Percentiles rank a stretch among this genome's conserved stretches.
These are phyloP conservation scores for Cercospora beticola DNA, from an alignment of 2,329 filamentous ascomycete genomes.

Conservation along the genomic window DNA sequence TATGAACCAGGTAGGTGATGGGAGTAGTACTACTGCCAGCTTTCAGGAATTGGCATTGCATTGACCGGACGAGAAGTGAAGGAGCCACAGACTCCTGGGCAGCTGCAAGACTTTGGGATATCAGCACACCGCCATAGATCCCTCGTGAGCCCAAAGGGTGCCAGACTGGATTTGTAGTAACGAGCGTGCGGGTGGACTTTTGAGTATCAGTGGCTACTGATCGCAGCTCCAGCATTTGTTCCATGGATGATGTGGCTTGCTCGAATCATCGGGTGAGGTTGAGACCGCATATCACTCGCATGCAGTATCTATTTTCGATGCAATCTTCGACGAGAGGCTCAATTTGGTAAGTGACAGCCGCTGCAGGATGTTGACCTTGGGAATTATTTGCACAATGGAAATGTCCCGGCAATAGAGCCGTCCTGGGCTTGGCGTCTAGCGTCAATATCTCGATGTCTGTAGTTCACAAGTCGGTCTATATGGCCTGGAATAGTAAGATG, in stretches of 20 bases:
- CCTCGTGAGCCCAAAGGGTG: background rate
- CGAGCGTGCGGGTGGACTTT: background rate
- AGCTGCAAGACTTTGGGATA: background rate
- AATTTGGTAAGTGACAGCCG: background rate
- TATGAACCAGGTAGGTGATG: background rate
- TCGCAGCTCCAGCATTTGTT: background rate
- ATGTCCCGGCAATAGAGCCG: background rate
- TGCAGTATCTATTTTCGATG: background rate
- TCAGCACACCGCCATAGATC: background rate
- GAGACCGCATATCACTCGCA: background rate
- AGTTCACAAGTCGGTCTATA: background rate
- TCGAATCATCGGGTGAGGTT: background rate
- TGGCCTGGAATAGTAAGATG: background rate
- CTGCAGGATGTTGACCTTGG: background rate
- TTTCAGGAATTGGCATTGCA: background rate
- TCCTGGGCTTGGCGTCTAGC: background rate
- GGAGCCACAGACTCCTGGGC: background rate
- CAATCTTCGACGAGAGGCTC: background rate
- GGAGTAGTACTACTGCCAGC: background rate
- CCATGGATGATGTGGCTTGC: background rate
- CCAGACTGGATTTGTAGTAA: background rate
- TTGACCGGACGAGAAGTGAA: background rate
- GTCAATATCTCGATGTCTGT: background rate
- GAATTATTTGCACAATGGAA: background rate
- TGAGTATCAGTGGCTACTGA: background rate